Evolutionary conservation across 2,329 filamentous ascomycete species (phyloP).

Genomic region (Apiospora malaysiana): DNA sequence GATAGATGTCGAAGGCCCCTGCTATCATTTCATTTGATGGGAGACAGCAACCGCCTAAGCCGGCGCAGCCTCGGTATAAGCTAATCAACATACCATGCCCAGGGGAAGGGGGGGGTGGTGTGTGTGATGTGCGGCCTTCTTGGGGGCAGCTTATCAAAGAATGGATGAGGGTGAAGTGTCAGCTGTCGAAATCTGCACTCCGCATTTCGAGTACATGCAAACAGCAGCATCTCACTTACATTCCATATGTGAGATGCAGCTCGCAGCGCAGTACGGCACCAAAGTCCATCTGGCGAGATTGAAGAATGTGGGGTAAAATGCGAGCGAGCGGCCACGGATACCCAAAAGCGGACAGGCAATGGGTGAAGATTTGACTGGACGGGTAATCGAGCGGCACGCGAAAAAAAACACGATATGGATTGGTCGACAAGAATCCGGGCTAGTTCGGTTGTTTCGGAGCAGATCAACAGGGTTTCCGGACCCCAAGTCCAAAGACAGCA

Average conservation of each 20-base stretch:
- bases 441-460: conserved; percentile 16
- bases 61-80: conserved; percentile 14
- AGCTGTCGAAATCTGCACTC: conserved; percentile 19
- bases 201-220: conserved; percentile 8
- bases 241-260: conserved; percentile 16
- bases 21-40: conserved; percentile 9
- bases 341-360: neutral
- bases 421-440: neutral
- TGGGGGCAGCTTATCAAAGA: neutral
- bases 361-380: neutral
- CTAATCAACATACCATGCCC: neutral
- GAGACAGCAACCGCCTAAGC: neutral
- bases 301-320: conserved; percentile 16
- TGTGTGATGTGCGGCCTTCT: neutral
- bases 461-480: conserved; percentile 15
- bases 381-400: conserved; percentile 11
- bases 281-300: neutral
- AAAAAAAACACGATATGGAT: neutral
- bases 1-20: neutral
- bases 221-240: conserved; percentile 18
- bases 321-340: conserved; percentile 1
- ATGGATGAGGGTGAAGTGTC: neutral
- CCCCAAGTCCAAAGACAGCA: neutral
- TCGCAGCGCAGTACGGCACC: neutral
- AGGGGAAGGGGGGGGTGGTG: neutral